Conservation (phyloP, 129 eudicot species). For the Tagetes patula region DNA sequence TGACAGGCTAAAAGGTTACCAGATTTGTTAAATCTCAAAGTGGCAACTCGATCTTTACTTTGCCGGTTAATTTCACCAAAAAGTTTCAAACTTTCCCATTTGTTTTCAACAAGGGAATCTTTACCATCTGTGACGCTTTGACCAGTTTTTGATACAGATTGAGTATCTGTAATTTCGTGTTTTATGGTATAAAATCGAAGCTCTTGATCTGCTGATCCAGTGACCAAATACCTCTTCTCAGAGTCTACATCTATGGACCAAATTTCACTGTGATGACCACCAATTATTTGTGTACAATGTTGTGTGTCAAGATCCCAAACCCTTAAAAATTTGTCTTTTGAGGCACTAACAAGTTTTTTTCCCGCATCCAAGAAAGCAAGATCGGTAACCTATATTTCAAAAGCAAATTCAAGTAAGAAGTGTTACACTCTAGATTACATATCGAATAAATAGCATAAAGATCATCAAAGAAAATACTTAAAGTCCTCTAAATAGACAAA, state of each 20-base stretch:
- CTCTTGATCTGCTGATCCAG: constrained; percentile 89
- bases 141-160: constrained; percentile 20
- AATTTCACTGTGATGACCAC: constrained; percentile 97
- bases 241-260: constrained; percentile 88
- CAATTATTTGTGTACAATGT: constrained; percentile 85
- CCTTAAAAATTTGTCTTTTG: constrained; percentile 91
- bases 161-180: constrained; percentile 45
- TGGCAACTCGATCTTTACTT: constrained; percentile 81
- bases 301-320: constrained; percentile 99
- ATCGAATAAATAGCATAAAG: not conserved
- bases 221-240: constrained; percentile 71
- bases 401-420: constrained; percentile 19
- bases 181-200: constrained; percentile 69
- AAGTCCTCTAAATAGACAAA: not conserved
- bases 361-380: constrained; percentile 83
- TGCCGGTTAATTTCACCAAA: constrained; percentile 91
- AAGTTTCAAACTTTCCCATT: constrained; percentile 83
- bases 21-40: constrained; percentile 68
- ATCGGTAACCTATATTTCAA: constrained; percentile 68
- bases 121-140: constrained; percentile 29
- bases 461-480: not conserved
- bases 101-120: constrained; percentile 42
- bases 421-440: not conserved
- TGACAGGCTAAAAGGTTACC: constrained; percentile 92
- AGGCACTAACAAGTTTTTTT: constrained; percentile 79